Conservation (phyloP, 441 rosid species). For the Populus tomentosa region DNA sequence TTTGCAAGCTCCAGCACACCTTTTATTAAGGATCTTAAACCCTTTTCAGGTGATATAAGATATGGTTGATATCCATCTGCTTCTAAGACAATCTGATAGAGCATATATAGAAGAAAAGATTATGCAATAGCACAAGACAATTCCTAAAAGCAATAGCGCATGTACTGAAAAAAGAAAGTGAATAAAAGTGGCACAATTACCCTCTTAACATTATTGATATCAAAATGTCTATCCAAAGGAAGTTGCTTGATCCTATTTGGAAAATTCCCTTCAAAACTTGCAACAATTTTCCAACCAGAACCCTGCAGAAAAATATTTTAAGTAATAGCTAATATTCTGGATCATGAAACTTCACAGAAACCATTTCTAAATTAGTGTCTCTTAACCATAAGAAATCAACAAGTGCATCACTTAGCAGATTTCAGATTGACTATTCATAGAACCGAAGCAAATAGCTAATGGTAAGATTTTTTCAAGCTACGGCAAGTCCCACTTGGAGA, state of each 20-base stretch:
- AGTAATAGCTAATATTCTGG: not conserved
- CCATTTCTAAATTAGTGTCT: not conserved
- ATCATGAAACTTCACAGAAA: not conserved
- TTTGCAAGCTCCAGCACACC: conserved; percentile 88
- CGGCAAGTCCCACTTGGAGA: too few species aligned
- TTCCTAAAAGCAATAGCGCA: not conserved
- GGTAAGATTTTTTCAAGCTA: not conserved
- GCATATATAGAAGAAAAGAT: not conserved
- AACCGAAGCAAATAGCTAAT: not conserved
- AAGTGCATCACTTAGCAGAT: not conserved
- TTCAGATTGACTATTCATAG: not conserved
- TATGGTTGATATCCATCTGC: conserved; percentile 99
- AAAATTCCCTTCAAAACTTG: conserved; percentile 92
- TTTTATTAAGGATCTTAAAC: conserved; percentile 87
- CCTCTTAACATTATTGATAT: conserved; percentile 82
- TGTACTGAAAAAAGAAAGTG: conserved; percentile 7
- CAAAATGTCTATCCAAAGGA: conserved; percentile 92
- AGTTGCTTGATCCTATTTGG: conserved; percentile 90
- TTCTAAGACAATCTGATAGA: conserved; percentile 73
- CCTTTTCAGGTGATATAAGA: conserved; percentile 97
- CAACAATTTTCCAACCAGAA: conserved; percentile 94
- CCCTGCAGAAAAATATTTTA: conserved; percentile 46
- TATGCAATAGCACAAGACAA: not conserved
- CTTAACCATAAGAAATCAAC: too few species aligned
- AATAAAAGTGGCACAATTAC: conserved; percentile 33